Evolutionary conservation across 2,329 filamentous ascomycete species (phyloP), one percentile per base, ranked within the genome.

Genomic region (Volutella citrinella): DNA sequence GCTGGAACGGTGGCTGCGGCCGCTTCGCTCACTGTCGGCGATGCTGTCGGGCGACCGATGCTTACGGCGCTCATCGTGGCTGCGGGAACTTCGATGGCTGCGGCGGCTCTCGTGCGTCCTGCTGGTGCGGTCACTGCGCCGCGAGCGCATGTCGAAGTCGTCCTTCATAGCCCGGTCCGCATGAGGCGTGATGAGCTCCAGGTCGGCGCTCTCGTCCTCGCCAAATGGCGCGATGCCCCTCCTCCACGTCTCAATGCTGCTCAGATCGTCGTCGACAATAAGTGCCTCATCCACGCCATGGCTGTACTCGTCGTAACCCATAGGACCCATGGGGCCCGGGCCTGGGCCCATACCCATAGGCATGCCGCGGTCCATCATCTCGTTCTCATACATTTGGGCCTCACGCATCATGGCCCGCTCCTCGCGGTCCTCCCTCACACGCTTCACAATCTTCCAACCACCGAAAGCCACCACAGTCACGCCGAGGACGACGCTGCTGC

Each of bases 371-470:
- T 53, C 36, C 42, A 48, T 46, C 4, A 47, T 36, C 2, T 38
- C 39, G 3, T 35, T 38, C 18, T 59, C 51, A 14, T 53, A 57
- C 2, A 52, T 46, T 19, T 55, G 41, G 7, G 59, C 59, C 27
- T 56, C 53, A 3, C 52, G 40, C 2, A 56, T 51, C 3, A 49
- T 46, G n/a, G n/a, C n/a, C n/a, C n/a, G n/a, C n/a, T n/a, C n/a
- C n/a, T n/a, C n/a, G 34, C 60, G 57, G 14, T 55, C 57, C 34
- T 74, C 72, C 39, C 64, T 62, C 47, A 97, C 87, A 50, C 81
- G 83, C 72, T 96, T 94, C 64, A 98, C 82, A 59, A 98, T 96
- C 66, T 95, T 97, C 76, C 88, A 97, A 6, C 93, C 91, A 34
- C 93, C 93, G 40, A 98, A 87, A 59, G 93, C 90, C 52, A 98